Base-by-base conservation (phyloP, 2,329 filamentous ascomycete species). In the Beauveria medogensis region DNA sequence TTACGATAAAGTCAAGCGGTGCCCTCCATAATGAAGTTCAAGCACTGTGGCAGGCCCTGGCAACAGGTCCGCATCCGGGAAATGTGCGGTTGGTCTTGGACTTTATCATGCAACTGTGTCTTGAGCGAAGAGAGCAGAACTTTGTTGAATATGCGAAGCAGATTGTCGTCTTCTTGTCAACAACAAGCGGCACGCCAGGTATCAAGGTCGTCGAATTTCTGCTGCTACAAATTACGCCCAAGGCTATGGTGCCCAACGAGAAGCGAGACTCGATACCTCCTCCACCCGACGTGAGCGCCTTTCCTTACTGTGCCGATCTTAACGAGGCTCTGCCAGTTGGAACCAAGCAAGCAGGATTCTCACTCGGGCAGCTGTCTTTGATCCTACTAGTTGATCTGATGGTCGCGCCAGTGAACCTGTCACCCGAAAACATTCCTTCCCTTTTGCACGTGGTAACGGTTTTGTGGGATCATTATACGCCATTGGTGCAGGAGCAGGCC, bases 111-210 rank as follows among this genome's bases (percentile, higher is more conserved):
- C 87, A 87, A 30, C 82, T 97, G 5, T 99, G 94, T 67, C 78
- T 99, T 12, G 94, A 99, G 69, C 87, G 93, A 37, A 87, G 93
- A 54, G 95, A 99, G 72, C 94, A 99, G 69, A 97, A 97, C 68
- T 99, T 97, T 72, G 93, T 99, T 60, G 91, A 97, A 67, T 96
- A 95, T 70, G 93, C 93, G 5, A 99, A 97, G 76, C 94, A 99
- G 73, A 94, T 99, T 57, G 92, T 97, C 18, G 95, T 99, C 0
- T 97, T 97, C 71, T 74, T 99, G 5, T 95, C 94, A 0, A 94
- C 91, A 65, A 96, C 82, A 0, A 81, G 78, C 64, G 82, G 78
- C 83, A 69, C 89, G 75, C 70, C 92, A 2, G 92, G 92, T 0
- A 88, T 90, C 53, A 95, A 96, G 69, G 92, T 99, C 3, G 88